Percentiles rank a stretch among this genome's conserved stretches.
phyloP scores from a whole-genome alignment of 2,329 filamentous ascomycete species.

The Hansfordia pulvinata region DNA sequence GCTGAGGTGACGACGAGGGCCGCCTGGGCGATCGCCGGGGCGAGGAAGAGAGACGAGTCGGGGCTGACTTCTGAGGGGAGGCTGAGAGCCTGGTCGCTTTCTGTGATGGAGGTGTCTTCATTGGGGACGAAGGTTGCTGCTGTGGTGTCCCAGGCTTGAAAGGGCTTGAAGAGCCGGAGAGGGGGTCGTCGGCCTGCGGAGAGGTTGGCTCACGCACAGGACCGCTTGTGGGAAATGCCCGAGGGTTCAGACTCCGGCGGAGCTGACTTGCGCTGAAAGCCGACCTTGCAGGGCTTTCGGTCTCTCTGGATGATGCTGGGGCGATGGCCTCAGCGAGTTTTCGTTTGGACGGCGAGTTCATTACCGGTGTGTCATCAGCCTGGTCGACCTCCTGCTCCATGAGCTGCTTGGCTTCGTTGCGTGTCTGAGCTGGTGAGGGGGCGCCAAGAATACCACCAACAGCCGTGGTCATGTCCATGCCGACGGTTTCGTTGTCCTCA shows the following conservation, averaged over 20 bases:
- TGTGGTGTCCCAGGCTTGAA: constrained; percentile 27
- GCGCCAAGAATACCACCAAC: constrained; percentile 47
- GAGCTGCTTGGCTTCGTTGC: constrained; percentile 35
- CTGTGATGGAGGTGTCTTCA: constrained; percentile 32
- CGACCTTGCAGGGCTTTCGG: constrained; percentile 39
- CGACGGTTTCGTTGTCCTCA: constrained; percentile 29
- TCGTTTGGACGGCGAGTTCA: constrained; percentile 22
- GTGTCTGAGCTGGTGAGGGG: constrained; percentile 21
- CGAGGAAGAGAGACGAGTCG: too few species aligned
- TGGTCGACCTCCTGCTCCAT: constrained; percentile 45
- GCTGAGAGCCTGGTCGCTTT: constrained; percentile 28
- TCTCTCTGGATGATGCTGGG: constrained; percentile 27
- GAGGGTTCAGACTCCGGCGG: constrained; percentile 31
- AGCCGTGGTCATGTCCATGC: constrained; percentile 55
- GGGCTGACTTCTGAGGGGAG: too few species aligned
- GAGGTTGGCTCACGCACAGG: constrained; percentile 2
- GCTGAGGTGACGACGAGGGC: too few species aligned
- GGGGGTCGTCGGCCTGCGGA: constrained; percentile 6
- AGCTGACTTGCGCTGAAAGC: constrained; percentile 34
- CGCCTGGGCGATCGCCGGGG: too few species aligned
- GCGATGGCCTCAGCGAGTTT: constrained; percentile 14
- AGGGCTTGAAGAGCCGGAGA: constrained; percentile 7
- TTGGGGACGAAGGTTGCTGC: constrained; percentile 25
- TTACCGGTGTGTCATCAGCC: constrained; percentile 28
- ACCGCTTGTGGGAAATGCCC: constrained; percentile 25